phyloP scores from a whole-genome alignment of 805 yeast species.

The Lipomyces kockii region DNA sequence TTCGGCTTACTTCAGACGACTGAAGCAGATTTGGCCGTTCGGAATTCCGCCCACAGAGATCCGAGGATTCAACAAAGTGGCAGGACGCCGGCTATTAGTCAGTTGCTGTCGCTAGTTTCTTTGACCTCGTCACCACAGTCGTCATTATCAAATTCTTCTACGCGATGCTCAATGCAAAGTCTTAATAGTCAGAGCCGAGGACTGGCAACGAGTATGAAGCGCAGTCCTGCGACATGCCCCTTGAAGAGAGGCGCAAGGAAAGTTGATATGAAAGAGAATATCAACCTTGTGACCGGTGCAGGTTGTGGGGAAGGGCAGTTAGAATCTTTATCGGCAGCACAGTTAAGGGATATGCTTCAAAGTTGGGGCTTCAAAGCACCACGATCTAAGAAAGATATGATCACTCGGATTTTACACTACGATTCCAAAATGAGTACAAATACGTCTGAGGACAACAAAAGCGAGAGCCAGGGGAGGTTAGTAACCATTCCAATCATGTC shows the following conservation, averaged over 20 bases:
- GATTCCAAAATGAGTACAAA: constrained; percentile 4
- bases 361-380: constrained; percentile 34
- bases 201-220: background rate
- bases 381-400: constrained; percentile 25
- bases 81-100: background rate
- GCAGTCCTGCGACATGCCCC: background rate
- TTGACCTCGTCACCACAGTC: background rate
- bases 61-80: background rate
- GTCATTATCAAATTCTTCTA: background rate
- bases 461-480: background rate
- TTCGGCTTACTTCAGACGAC: background rate
- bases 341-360: constrained; percentile 17
- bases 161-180: constrained; percentile 6
- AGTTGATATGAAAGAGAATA: background rate
- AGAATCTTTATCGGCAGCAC: constrained; percentile 15
- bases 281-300: background rate
- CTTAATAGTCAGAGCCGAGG: background rate
- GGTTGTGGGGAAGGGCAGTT: background rate
- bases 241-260: background rate
- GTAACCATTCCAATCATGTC: constrained; percentile 1
- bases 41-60: background rate
- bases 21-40: background rate
- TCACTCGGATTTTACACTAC: constrained; percentile 13
- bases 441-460: background rate
- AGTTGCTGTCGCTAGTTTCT: background rate